Evolutionary conservation across 2,329 filamentous ascomycete genomes (phyloP).

Genomic region (Ascochyta rabiei): DNA sequence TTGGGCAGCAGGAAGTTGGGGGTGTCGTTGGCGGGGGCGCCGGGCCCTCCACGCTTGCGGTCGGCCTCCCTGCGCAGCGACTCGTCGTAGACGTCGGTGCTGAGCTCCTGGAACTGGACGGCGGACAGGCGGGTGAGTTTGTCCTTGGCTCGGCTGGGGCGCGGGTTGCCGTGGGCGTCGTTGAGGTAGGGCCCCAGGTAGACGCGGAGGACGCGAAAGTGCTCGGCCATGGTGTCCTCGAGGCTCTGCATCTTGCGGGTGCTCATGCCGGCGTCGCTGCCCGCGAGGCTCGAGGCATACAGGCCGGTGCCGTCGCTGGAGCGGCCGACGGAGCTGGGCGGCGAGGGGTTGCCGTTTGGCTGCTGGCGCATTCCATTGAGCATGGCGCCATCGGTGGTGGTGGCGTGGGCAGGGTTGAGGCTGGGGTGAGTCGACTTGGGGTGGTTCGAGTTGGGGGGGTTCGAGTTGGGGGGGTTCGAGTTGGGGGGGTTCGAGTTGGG

Average conservation of each 20-base stretch:
- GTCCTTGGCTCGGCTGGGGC: slow-evolving; percentile 88
- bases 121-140: slow-evolving; percentile 88
- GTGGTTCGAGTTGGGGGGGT: no score
- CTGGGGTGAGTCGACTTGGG: no score
- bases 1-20: slow-evolving; percentile 78
- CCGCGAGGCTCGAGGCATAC: slow-evolving; percentile 56
- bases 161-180: slow-evolving; percentile 75
- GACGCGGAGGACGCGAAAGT: slow-evolving; percentile 79
- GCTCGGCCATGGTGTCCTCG: slow-evolving; percentile 77
- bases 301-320: slow-evolving; percentile 80
- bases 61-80: slow-evolving; percentile 81
- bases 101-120: slow-evolving; percentile 96
- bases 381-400: slow-evolving; percentile 49
- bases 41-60: slow-evolving; percentile 51
- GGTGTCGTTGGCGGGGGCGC: slow-evolving; percentile 55
- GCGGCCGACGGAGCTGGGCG: slow-evolving; percentile 83
- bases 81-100: slow-evolving; percentile 97
- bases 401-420: slow-evolving; percentile 46
- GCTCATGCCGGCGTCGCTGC: slow-evolving; percentile 62
- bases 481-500: no score
- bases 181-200: slow-evolving; percentile 74
- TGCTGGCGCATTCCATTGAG: slow-evolving; percentile 61
- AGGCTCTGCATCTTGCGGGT: slow-evolving; percentile 63
- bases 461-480: no score
- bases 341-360: slow-evolving; percentile 69